Evolutionary conservation across 352 stramenopile genomes (phyloP), one percentile per base, ranked within the genome.

Genomic region (Pythium sp.): DNA sequence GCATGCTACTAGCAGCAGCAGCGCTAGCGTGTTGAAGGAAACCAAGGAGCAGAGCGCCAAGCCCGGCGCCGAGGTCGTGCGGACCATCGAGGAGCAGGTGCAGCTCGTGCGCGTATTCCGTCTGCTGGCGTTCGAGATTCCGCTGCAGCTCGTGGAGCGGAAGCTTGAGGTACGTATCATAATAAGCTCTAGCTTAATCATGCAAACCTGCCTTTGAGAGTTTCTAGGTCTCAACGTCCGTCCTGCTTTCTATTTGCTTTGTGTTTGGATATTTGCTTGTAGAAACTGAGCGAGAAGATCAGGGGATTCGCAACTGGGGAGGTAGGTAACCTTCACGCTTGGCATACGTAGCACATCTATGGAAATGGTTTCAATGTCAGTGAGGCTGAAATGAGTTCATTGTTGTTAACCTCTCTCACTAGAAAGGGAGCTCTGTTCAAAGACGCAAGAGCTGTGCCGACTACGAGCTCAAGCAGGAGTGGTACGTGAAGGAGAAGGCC

Each of bases 41-140:
- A 28, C 18, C 43, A 54, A 15, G 28, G 41, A 80, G 55, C 49
- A 30, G 60, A 74, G 57, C 51, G 5, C 38, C 12, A 71, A 47
- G 38, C 69, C 76, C 32, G 69, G 74, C 62, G 67, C 28, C 12
- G 73, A 56, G 59, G 66, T 59, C 14, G 72, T 79, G 20, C 79
- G 75, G 58, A 91, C 76, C 28, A 82, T 94, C 24, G 86, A 92
- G 53, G 86, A 94, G 72, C 81, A 92, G 70, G 70, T 92, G n/a
- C 86, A 92, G 61, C 73, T 94, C 15, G 76, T 78, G 15, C 78
- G 86, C 58, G 78, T 93, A 20, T 93, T 94, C 59, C 84, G 86
- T 11, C 59, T 86, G 20, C 67, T 94, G 12, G 77, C 82, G 1
- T 89, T 94, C 53, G 83, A 93, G 12, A 78, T 87, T 1, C 81